Base-by-base conservation (phyloP, 1,139 yeast species). In the Sugiyamaella castrensis region DNA sequence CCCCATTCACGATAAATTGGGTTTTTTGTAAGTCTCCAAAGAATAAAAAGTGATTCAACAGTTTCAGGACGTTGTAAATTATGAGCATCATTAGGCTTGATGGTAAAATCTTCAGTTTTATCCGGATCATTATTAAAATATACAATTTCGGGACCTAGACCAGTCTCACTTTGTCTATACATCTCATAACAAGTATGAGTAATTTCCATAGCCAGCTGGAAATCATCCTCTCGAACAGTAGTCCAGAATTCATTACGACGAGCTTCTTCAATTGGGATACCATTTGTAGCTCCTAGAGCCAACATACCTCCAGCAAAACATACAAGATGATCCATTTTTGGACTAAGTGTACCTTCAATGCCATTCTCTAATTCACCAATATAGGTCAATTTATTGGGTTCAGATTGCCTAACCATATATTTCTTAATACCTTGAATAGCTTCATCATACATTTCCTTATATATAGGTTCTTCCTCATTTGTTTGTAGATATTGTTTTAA, bases 11-110 rank as follows among this genome's bases (percentile, higher is more conserved):
- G 79, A 66, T 89, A 91, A 61, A 84, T 84, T 30, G 77, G 79
- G 62, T 91, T 94, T 28, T 84, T 83, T 1, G 96, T 87, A 57
- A 89, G 72, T 58, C 94, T 79, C 71, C 84, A 91, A 56, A 91
- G 70, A 58, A 86, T 76, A 73, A 85, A 89, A 43, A 91, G 73
- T 1, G 95, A 84, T 68, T 91, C 98, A 2, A 89, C 95, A 0
- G 97, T 87, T 66, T 91, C 98, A 1, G 98, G 97, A 57, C 97
- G 79, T 70, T 89, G 97, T 55, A 89, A 71, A 65, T 88, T 88
- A 66, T 89, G 96, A 50, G 76, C 78, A 64, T 91, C 97, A 27
- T 71, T 66, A 5, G 81, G 81, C 63, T 87, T 86, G 59, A 88
- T 83, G 55, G 60, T 66, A 66, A 88, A 87, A 63, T 87, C 95